These are phyloP conservation scores for Ogataea haglerorum DNA, from an alignment of 805 yeast genomes.

Conservation along the genomic window DNA sequence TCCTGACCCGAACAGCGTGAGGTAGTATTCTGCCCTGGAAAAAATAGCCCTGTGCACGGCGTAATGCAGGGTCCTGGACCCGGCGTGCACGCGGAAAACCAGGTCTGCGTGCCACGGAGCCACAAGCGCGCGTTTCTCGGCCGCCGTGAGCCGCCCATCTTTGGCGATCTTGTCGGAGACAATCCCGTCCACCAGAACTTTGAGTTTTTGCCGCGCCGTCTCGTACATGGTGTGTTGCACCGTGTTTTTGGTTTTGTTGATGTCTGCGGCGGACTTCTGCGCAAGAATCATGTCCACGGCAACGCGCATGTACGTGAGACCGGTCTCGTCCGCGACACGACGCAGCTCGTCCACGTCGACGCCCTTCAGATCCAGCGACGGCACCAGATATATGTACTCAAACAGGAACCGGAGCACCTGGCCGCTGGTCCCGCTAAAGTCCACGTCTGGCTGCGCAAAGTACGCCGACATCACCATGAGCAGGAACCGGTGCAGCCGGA, in stretches of 20 bases:
- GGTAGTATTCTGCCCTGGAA: conserved; percentile 60
- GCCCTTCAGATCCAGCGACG: conserved; percentile 32
- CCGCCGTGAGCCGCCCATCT: conserved; percentile 16
- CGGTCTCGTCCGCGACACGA: conserved; percentile 35
- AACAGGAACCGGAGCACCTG: conserved; percentile 34
- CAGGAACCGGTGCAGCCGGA: conserved; percentile 41
- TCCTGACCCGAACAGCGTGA: conserved; percentile 55
- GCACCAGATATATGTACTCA: conserved; percentile 26
- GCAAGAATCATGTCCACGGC: conserved; percentile 26
- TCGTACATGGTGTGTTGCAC: conserved; percentile 35
- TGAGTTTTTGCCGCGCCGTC: conserved; percentile 35
- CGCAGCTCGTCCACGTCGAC: conserved; percentile 30
- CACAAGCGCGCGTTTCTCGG: conserved; percentile 23
- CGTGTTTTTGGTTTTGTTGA: conserved; percentile 33
- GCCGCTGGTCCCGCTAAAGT: conserved; percentile 16
- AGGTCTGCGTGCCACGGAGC: conserved; percentile 45
- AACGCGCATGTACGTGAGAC: conserved; percentile 36
- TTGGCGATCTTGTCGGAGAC: background rate
- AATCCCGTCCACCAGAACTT: conserved; percentile 28
- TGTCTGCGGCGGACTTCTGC: conserved; percentile 18
- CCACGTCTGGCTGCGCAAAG: background rate
- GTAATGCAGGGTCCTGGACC: conserved; percentile 36
- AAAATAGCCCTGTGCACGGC: conserved; percentile 66
- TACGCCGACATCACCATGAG: conserved; percentile 28
- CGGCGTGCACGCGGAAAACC: conserved; percentile 35